These are phyloP conservation scores for Ceratocystis alfenasii DNA, from an alignment of 2,329 filamentous ascomycete species.

Conservation along the genomic window DNA sequence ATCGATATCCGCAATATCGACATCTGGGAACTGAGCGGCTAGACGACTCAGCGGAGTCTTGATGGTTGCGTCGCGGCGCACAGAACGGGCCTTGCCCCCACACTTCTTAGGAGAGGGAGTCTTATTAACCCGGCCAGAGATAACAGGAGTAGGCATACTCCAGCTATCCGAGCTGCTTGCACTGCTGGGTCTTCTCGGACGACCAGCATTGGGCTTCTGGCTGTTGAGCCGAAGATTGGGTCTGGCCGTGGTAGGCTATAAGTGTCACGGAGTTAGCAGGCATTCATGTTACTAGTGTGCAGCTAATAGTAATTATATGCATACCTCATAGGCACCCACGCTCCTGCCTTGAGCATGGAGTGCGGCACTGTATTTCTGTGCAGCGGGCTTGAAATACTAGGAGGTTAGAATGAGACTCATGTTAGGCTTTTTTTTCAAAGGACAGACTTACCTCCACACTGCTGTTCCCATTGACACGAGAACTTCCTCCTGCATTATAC, in stretches of 20 bases:
- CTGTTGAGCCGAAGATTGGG: conserved; percentile 15
- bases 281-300: not conserved
- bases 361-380: not conserved
- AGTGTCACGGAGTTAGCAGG: not conserved
- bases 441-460: no score
- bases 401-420: no score
- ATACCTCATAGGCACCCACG: not conserved
- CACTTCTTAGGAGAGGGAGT: conserved; percentile 24
- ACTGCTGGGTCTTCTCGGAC: not conserved
- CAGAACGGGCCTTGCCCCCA: conserved; percentile 26
- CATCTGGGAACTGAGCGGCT: conserved; percentile 49
- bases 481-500: no score
- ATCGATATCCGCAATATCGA: conserved; percentile 66
- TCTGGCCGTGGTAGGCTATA: not conserved
- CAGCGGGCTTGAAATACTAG: no score
- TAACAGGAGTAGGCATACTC: not conserved
- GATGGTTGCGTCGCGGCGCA: conserved; percentile 35
- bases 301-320: not conserved
- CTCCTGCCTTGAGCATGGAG: not conserved
- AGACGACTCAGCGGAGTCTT: conserved; percentile 58
- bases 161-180: not conserved
- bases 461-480: no score
- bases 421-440: no score
- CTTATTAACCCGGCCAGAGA: conserved; percentile 20
- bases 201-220: not conserved